A percentile compares a stretch with the other conserved stretches of the same genome.
Evolutionary conservation across 164 flowering plant species (phyloP).

Genomic region (Sextonia rubra): DNA sequence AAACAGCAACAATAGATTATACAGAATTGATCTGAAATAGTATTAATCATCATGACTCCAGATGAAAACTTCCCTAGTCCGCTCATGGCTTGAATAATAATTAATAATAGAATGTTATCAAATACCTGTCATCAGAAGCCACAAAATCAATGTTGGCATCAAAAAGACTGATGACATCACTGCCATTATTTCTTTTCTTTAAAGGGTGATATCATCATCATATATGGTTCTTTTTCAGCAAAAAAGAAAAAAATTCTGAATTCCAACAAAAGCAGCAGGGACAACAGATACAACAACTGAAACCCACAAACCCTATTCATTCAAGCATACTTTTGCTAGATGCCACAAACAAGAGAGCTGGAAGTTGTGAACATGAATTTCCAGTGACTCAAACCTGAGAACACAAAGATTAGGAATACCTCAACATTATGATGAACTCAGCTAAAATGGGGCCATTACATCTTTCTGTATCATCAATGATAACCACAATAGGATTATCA

Average conservation of each 20-base stretch:
- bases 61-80: not conserved
- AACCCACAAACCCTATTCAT: not conserved
- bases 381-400: not conserved
- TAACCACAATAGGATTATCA: constrained; percentile 56
- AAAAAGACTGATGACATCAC: not conserved
- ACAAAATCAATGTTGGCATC: not conserved
- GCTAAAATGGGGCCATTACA: constrained; percentile 69
- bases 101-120: not conserved
- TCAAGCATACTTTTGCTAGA: not conserved
- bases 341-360: not conserved
- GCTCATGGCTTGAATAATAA: not conserved
- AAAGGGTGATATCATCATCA: no score
- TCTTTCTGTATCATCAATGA: constrained; percentile 76
- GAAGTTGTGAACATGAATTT: not conserved
- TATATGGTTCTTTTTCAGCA: not conserved
- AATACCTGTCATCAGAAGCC: not conserved
- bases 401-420: constrained; percentile 31
- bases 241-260: not conserved
- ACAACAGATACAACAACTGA: not conserved
- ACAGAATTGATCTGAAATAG: not conserved
- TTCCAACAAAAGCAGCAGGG: not conserved
- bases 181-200: not conserved
- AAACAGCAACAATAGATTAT: not conserved
- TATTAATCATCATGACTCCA: not conserved
- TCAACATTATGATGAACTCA: constrained; percentile 71